Base-by-base conservation (phyloP, 352 stramenopile genomes). In the Phytophthora foliorum region DNA sequence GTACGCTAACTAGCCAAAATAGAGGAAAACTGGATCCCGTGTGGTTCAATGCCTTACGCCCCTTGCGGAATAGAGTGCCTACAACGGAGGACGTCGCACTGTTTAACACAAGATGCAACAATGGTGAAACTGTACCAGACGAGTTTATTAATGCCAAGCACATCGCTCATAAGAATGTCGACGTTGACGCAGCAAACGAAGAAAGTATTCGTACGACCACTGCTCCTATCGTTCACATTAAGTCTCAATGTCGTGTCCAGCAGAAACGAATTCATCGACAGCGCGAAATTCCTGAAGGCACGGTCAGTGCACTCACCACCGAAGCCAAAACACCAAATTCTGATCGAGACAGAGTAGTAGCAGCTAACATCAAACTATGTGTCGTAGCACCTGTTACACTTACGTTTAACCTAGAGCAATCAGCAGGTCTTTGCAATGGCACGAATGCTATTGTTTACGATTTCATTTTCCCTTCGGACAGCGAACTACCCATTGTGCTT, bases 141-240 rank as follows among this genome's bases (percentile, higher is more conserved):
- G n/a, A n/a, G n/a, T 38, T 38, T 38, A 2, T 3, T 14, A 38
- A 3, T 3, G 7, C 34, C 11, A 39, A 39, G 14, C 34, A 39
- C 13, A 39, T 39, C 13, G 34, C 34, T 17, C 9, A 39, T 39
- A 17, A 39, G 11, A 39, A 39, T 39, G 34, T 39, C 25, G 55
- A 63, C 13, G 55, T 63, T 10, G 17, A 44, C 38, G 42, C 13
- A 16, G 31, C 44, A n/a, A 63, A 63, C 21, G 32, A 24, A 5
- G 6, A 16, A 10, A 55, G 13, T 32, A 7, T 63, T 2, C 1
- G n/a, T n/a, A n/a, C n/a, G n/a, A n/a, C n/a, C n/a, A n/a, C n/a
- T n/a, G n/a, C n/a, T n/a, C n/a, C n/a, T n/a, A n/a, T n/a, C n/a
- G n/a, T 41, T 6, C 34, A n/a, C 13, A 41, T 41, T 8, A 41